Evolutionary conservation across 140 eudicot species (phyloP).

Genomic region (Flaveria floridana): DNA sequence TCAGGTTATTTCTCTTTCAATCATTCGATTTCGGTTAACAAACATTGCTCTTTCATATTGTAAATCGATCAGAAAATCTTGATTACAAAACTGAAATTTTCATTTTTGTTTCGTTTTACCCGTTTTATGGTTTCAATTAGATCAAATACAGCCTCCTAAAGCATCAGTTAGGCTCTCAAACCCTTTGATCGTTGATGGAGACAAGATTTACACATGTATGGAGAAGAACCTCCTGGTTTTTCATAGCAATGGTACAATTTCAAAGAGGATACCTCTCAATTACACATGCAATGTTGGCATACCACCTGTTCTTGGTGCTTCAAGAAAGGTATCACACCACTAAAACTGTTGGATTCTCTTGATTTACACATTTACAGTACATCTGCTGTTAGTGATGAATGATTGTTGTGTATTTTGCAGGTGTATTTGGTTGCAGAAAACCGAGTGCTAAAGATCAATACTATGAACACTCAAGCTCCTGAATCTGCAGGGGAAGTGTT

Average conservation of each 20-base stretch:
- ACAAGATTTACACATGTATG: slow-evolving; percentile 53
- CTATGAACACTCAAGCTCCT: slow-evolving; percentile 36
- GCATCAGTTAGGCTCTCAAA: slow-evolving; percentile 47
- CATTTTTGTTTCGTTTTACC: not conserved
- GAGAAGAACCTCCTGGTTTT: slow-evolving; percentile 55
- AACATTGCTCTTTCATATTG: not conserved
- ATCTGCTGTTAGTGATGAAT: not conserved
- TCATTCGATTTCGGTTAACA: too few relatives aligned
- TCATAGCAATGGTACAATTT: slow-evolving; percentile 66
- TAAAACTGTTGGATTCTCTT: not conserved
- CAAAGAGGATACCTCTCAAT: slow-evolving; percentile 52
- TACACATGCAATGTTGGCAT: slow-evolving; percentile 56
- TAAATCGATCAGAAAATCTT: too few relatives aligned
- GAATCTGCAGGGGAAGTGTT: slow-evolving; percentile 60
- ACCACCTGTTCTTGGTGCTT: slow-evolving; percentile 69
- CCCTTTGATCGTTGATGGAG: slow-evolving; percentile 65
- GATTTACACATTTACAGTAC: not conserved
- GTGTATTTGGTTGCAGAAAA: slow-evolving; percentile 79
- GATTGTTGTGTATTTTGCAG: slow-evolving; percentile 39
- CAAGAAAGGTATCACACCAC: slow-evolving; percentile 46
- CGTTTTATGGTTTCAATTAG: slow-evolving; percentile 32
- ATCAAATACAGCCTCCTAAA: slow-evolving; percentile 29
- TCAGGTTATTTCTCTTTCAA: slow-evolving; percentile 33
- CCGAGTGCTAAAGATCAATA: slow-evolving; percentile 54
- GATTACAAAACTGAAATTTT: not conserved